Base-by-base conservation (phyloP, 2,329 filamentous ascomycete genomes). In the Dactylellina cionopaga region DNA sequence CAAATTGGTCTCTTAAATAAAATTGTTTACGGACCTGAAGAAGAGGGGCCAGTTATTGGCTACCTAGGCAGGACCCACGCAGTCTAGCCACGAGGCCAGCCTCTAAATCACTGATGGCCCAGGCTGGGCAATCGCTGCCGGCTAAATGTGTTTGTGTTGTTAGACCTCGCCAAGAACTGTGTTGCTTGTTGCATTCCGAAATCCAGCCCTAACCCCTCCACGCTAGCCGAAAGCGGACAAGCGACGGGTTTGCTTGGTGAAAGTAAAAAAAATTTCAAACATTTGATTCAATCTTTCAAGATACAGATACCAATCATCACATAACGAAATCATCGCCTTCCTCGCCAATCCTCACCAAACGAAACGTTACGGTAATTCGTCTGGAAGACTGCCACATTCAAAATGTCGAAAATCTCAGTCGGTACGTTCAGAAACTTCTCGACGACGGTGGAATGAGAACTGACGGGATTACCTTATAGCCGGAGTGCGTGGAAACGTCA, bases 401-500 rank as follows among this genome's bases (percentile, higher is more conserved):
- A 68, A 63, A 78, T 85, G 84, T 85, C 84, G 74, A 85, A 85
- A 81, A 84, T 85, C 80, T 83, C 84, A 84, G 84, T 85, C 83
- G 83, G 83, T 84, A 80, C 75, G 83, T 80, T 75, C 15, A 5
- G 15, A 3, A 29, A 33, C 9, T 27, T 19, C 13, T 19, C 6
- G 31, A 22, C 15, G 39, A 11, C 24, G 22, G 9, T 41, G 41
- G 17, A 46, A 24, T 35, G n/a, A 62, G 52, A 46, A 49, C 68
- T 63, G 24, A 75, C 74, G 43, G 69, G 56, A 19, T 72, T 62
- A 29, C 22, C 49, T 35, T 27, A 77, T 75, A 87, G 92, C 92
- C 88, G 92, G 92, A 91, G 92, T 96, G 88, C 92, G 93, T 88
- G 86, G 88, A 83, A 94, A 98, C 86, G 92, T 98, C 83, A 86